Base-by-base conservation (phyloP, 768 basidiomycete species). In the Trametes sanguinea region DNA sequence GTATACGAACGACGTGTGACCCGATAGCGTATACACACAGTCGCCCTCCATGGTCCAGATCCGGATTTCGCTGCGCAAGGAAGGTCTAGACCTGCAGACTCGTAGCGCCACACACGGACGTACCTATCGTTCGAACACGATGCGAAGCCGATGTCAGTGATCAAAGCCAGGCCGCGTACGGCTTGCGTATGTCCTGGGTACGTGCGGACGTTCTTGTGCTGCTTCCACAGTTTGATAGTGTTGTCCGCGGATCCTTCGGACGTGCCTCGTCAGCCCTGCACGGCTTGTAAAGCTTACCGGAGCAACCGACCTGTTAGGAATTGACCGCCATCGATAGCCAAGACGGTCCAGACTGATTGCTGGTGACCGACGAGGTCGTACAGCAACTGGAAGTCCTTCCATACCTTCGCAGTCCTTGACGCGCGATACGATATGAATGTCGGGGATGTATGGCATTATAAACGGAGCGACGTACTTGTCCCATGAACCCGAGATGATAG, bases 1-100 rank as follows among this genome's bases (percentile, higher is more conserved):
- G 77, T 98, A 99, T 13, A 98, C 94, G 73, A 98, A 99, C 22
- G 95, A 97, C 1, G 95, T 96, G 73, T 98, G 97, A 1, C 95
- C 97, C 4, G 90, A 88, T n/a, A 98, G 76, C 0, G 87, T 85
- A 70, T 89, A 88, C 56, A 89, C 79, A 48, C 82, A 70, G 72
- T 91, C 92, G 60, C 93, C 91, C 56, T 85, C 88, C 44, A 94
- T 80, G 11, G 92, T 89, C 92, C 95, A 99, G 17, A 97, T 86
- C 51, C 88, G 91, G 65, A 99, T 91, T 75, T 95, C 89, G 66
- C 96, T 97, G 57, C 43, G 59, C 54, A 55, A 32, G 40, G 43
- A 4, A 57, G 50, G 45, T 59, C 46, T 61, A 46, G 65, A 58
- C 50, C 43, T 16, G 45, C 39, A 17, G 46, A 35, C 39, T 13